phyloP scores from a whole-genome alignment of 108 stramenopile species.

The Cylindrotheca fusiformis region DNA sequence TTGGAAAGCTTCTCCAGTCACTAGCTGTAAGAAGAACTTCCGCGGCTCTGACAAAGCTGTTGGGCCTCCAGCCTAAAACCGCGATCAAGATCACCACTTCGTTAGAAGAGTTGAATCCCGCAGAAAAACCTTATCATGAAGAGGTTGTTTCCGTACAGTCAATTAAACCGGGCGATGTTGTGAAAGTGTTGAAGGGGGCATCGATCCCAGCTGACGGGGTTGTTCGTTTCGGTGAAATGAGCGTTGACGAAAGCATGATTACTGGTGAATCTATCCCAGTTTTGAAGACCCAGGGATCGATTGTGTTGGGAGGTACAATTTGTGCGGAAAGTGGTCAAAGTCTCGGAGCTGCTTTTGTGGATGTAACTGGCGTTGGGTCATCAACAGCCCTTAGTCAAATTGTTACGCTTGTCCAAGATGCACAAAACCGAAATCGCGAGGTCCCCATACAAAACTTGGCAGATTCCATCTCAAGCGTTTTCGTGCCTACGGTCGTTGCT shows the following conservation, averaged over 20 bases:
- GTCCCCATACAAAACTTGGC: constrained; percentile 93
- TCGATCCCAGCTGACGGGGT: constrained; percentile 81
- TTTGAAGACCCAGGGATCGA: constrained; percentile 61
- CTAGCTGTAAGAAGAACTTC: constrained; percentile 88
- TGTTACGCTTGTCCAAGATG: constrained; percentile 90
- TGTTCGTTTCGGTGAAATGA: constrained; percentile 66
- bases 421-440: constrained; percentile 76
- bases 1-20: constrained; percentile 91
- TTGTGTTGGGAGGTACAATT: constrained; percentile 72
- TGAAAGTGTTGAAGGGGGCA: constrained; percentile 72
- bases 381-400: constrained; percentile 80
- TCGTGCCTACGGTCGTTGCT: constrained; percentile 84
- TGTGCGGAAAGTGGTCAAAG: constrained; percentile 33
- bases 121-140: constrained; percentile 30
- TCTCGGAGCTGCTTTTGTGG: constrained; percentile 45
- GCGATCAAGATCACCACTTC: constrained; percentile 22
- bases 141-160: constrained; percentile 22
- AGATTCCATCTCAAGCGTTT: constrained; percentile 89
- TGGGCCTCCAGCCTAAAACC: constrained; percentile 63
- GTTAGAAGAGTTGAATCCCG: constrained; percentile 13
- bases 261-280: constrained; percentile 93
- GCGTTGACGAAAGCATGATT: constrained; percentile 90
- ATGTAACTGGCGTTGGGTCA: constrained; percentile 75
- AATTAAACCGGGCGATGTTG: constrained; percentile 56
- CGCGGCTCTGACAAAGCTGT: constrained; percentile 78